Evolutionary conservation across 164 flowering plant species (phyloP).

Genomic region (Stephania yunnanensis): DNA sequence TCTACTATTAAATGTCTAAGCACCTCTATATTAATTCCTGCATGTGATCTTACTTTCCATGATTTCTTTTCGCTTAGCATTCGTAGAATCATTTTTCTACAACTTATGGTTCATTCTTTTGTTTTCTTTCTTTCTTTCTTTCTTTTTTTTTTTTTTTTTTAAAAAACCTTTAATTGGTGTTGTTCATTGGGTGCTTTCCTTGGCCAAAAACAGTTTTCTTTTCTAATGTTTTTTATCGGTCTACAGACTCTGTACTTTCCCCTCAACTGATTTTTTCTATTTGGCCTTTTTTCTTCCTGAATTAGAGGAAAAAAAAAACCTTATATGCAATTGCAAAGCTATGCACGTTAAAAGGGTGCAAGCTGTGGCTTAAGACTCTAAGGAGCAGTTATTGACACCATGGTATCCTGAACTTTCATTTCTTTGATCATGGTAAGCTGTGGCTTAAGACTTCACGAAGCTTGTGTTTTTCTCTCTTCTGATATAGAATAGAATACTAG

Average conservation of each 20-base stretch:
- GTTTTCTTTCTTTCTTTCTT: not conserved
- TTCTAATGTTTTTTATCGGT: not conserved
- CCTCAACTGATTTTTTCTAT: constrained; percentile 3
- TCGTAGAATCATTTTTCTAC: not conserved
- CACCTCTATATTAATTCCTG: not conserved
- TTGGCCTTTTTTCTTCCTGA: constrained; percentile 8
- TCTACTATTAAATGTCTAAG: not conserved
- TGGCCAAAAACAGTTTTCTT: not conserved
- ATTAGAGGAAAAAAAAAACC: not conserved
- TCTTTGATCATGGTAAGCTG: constrained; percentile 1
- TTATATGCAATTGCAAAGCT: constrained; percentile 9
- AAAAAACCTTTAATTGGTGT: too few relatives aligned
- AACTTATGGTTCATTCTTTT: not conserved
- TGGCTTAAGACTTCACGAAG: too few relatives aligned
- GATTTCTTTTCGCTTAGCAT: not conserved
- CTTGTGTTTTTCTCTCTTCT: not conserved
- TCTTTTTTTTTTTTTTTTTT: not conserved
- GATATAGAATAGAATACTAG: too few relatives aligned
- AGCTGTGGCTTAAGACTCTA: constrained; percentile 5
- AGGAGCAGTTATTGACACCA: constrained; percentile 12
- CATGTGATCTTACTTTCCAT: not conserved
- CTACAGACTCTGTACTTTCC: not conserved
- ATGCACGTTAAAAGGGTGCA: constrained; percentile 12
- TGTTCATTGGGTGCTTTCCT: not conserved
- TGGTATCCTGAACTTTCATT: constrained; percentile 11